These are phyloP conservation scores for Magnusiomyces fungicola DNA, from an alignment of 1,139 yeast genomes.

Conservation along the genomic window DNA sequence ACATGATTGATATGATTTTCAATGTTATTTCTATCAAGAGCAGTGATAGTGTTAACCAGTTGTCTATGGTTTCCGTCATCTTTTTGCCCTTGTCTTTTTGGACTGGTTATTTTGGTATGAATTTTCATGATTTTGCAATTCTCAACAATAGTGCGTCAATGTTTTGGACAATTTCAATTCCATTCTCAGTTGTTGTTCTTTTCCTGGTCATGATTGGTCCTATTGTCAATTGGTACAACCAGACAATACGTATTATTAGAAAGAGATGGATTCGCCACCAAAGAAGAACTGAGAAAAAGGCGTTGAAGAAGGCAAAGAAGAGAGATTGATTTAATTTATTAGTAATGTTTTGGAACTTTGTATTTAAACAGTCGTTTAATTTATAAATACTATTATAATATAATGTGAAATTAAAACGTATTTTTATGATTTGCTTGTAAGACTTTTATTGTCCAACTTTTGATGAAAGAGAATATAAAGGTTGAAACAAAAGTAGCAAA, in stretches of 20 bases:
- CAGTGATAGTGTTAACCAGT: slow-evolving; percentile 43
- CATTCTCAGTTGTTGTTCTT: slow-evolving; percentile 12
- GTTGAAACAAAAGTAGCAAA: too few relatives aligned
- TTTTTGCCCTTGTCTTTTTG: slow-evolving; percentile 48
- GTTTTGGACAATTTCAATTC: slow-evolving; percentile 38
- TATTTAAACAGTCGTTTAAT: too few relatives aligned
- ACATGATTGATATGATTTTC: slow-evolving; percentile 44
- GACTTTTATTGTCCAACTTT: too few relatives aligned
- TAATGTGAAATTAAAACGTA: too few relatives aligned
- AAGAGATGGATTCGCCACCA: slow-evolving; percentile 12
- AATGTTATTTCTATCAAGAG: slow-evolving; percentile 48
- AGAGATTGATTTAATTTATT: too few relatives aligned
- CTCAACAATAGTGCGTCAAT: slow-evolving; percentile 38
- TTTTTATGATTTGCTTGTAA: too few relatives aligned
- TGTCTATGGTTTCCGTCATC: slow-evolving; percentile 46
- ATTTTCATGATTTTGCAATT: slow-evolving; percentile 43
- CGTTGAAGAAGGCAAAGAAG: slow-evolving; percentile 10
- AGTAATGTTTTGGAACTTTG: too few relatives aligned
- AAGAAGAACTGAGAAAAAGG: slow-evolving; percentile 11
- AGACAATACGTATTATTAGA: slow-evolving; percentile 1
- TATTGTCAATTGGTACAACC: neutral
- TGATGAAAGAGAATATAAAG: too few relatives aligned
- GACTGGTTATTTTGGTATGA: slow-evolving; percentile 56
- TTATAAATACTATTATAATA: too few relatives aligned
- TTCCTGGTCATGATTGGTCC: slow-evolving; percentile 10